Evolutionary conservation across 768 basidiomycete genomes (phyloP).

Genomic region (Calocera cornea): DNA sequence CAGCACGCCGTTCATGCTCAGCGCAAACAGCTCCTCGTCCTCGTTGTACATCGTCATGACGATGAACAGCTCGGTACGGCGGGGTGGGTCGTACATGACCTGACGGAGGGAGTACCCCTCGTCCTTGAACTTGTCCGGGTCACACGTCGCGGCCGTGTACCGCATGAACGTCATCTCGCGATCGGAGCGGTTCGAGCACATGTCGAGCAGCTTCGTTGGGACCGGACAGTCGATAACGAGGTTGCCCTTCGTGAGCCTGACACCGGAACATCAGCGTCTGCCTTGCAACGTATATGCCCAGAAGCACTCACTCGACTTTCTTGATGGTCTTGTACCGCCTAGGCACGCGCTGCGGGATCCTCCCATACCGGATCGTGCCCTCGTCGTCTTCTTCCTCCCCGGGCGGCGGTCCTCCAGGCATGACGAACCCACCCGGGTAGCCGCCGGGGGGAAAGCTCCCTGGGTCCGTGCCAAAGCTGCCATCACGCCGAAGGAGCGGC

Average conservation of each 20-base stretch:
- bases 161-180: constrained; percentile 94
- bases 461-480: neutral
- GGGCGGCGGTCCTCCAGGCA: neutral
- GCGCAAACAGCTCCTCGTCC: constrained; percentile 69
- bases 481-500: neutral
- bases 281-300: neutral
- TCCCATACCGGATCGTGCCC: constrained; percentile 50
- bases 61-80: constrained; percentile 87
- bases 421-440: neutral
- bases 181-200: constrained; percentile 62
- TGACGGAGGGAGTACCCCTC: constrained; percentile 79
- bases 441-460: too few species aligned
- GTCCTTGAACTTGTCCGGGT: constrained; percentile 82
- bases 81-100: constrained; percentile 77
- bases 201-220: constrained; percentile 77
- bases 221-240: constrained; percentile 83
- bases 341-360: constrained; percentile 81
- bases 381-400: constrained; percentile 12
- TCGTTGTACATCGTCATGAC: constrained; percentile 99
- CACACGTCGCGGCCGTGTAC: constrained; percentile 89
- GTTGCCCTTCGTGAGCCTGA: constrained; percentile 78
- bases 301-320: constrained; percentile 55
- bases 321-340: constrained; percentile 89
- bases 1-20: constrained; percentile 93
- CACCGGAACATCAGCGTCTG: neutral